A percentile compares a stretch with the other conserved stretches of the same genome.
Evolutionary conservation across 345 rosid genomes (phyloP).

Genomic region (Microthlaspi erraticum): DNA sequence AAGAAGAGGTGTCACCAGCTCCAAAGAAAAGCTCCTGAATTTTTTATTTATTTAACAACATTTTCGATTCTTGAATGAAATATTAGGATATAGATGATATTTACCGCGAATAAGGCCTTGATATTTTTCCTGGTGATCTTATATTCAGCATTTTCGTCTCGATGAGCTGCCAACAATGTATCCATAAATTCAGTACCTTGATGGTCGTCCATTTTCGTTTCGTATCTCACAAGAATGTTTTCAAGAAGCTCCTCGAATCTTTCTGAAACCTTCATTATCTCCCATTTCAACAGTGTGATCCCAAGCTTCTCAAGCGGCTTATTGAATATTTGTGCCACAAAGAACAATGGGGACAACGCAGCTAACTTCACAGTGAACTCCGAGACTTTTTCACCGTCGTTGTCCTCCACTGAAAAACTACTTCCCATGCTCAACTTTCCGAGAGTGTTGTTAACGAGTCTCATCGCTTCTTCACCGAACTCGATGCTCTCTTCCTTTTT

Average conservation of each 20-base stretch:
- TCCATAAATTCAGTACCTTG: slow-evolving; percentile 21
- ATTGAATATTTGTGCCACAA: slow-evolving; percentile 9
- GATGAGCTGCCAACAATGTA: slow-evolving; percentile 17
- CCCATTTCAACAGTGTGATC: background rate
- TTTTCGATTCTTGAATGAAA: slow-evolving; percentile 1
- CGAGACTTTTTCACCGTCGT: slow-evolving; percentile 1
- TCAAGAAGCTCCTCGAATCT: background rate
- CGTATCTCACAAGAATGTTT: slow-evolving; percentile 3
- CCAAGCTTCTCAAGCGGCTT: slow-evolving; percentile 22
- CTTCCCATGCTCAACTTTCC: slow-evolving; percentile 13
- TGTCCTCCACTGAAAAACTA: slow-evolving; percentile 10
- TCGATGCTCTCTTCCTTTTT: background rate
- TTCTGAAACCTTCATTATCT: slow-evolving; percentile 11
- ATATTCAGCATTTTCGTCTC: slow-evolving; percentile 3
- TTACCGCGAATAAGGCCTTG: slow-evolving; percentile 12
- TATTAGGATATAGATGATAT: background rate
- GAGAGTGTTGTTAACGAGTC: slow-evolving; percentile 9
- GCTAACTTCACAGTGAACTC: background rate
- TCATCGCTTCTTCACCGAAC: slow-evolving; percentile 11
- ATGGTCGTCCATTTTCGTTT: background rate
- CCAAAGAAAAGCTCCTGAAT: slow-evolving; percentile 18
- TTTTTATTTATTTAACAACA: background rate
- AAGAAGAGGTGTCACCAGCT: slow-evolving; percentile 20
- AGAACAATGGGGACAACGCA: slow-evolving; percentile 1
- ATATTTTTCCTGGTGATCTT: slow-evolving; percentile 10